Percentiles rank a stretch among this genome's conserved stretches.
Evolutionary conservation across 345 rosid genomes (phyloP).

Genomic region (rapeseed (Brassica napus)): Da-Ae NC_063434.1:8125501-8126000

Average conservation of each 20-base stretch:
- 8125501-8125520: neutral
- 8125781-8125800: conserved; percentile 61
- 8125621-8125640: conserved; percentile 83
- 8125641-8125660: conserved; percentile 87
- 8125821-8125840: neutral
- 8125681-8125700: conserved; percentile 95
- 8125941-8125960: conserved; percentile 99
- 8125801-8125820: conserved; percentile 10
- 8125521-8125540: neutral
- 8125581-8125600: conserved; percentile 86
- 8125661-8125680: conserved; percentile 89
- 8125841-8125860: conserved; percentile 5
- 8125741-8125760: conserved; percentile 63
- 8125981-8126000: neutral
- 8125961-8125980: conserved; percentile 1
- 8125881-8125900: conserved; percentile 97
- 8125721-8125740: conserved; percentile 64
- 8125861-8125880: conserved; percentile 87
- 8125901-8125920: conserved; percentile 85
- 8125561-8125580: conserved; percentile 22
- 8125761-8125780: conserved; percentile 87
- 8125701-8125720: conserved; percentile 65
- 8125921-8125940: conserved; percentile 86
- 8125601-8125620: conserved; percentile 88
- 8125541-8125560: neutral